phyloP scores from a whole-genome alignment of 1,284 basidiomycete genomes.

The Leccinum fuscescens region DNA sequence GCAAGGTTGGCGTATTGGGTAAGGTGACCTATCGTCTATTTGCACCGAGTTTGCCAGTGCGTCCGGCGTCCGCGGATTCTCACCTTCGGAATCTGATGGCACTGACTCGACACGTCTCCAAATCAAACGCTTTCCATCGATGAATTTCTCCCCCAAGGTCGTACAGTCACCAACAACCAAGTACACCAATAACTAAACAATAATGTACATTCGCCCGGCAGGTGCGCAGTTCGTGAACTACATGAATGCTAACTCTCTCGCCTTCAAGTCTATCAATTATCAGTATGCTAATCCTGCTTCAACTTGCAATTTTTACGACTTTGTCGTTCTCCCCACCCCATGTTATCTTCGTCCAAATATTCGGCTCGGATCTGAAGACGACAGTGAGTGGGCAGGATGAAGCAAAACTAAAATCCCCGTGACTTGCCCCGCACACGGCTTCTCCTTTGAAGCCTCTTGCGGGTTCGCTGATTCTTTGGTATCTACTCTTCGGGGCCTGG shows the following conservation, averaged over 20 bases:
- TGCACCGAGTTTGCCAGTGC: neutral
- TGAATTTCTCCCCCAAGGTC: neutral
- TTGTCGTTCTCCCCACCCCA: conserved; percentile 24
- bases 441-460: conserved; percentile 18
- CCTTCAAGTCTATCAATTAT: neutral
- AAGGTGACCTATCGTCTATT: neutral
- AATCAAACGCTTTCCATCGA: neutral
- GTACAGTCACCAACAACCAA: neutral
- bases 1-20: neutral
- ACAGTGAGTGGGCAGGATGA: neutral
- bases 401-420: neutral
- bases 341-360: conserved; percentile 30
- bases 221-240: neutral
- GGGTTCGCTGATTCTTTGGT: conserved; percentile 11
- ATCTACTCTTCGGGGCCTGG: conserved; percentile 20
- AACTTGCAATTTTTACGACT: conserved; percentile 9
- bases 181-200: neutral
- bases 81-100: neutral
- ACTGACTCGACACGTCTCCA: too few species aligned
- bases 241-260: neutral
- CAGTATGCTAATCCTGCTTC: neutral
- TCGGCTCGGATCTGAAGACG: conserved; percentile 22
- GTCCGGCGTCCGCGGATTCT: neutral
- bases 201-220: neutral
- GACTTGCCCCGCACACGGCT: conserved; percentile 23